Base-by-base conservation (phyloP, 2,329 filamentous ascomycete genomes). In the Arthroderma uncinatum region DNA sequence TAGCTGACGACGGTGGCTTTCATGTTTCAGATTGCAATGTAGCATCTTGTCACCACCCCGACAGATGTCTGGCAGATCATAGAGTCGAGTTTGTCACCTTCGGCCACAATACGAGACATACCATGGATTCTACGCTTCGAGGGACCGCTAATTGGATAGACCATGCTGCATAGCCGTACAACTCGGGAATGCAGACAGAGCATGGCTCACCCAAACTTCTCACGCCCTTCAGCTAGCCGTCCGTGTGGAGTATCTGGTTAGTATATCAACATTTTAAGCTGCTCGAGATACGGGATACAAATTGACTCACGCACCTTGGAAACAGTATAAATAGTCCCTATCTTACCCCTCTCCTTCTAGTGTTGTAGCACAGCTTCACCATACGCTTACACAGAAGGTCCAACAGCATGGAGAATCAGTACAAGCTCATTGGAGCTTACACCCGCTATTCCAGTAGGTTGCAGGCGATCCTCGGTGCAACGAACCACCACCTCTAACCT, bases 391-490 rank as follows among this genome's bases (percentile, higher is more conserved):
- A 48, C 44, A 48, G 14, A 28, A 9, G 5, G n/a, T 42, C 39
- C 39, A 42, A 42, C 39, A 42, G 19, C n/a, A 36, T 36, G 12
- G 53, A 55, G 47, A 56, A 53, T n/a, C 65, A 69, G 50, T 66
- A 65, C 53, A 66, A 67, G 40, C 56, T 71, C 21, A 61, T 70
- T 47, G 68, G 68, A 33, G 57, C 61, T 25, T 57, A 63, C 58
- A 70, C 67, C 25, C 66, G 68, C 23, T 71, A 70, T 54, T 71
- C 68, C 25, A 69, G 68, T 70, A 63, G 50, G 64, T 42, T 28
- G 4, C 34, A 5, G 3, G 8, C 9, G 14, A 36, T 36, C 5
- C 30, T 23, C 7, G 28, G 25, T 23, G 52, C 52, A 39, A 28
- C 16, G 30, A 34, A 28, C 28, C 14, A 25, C 33, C n/a, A n/a